Percentiles rank a stretch among this genome's conserved stretches.
Conservation (phyloP, 306 rosid species). For the Bauhinia variegata region DNA sequence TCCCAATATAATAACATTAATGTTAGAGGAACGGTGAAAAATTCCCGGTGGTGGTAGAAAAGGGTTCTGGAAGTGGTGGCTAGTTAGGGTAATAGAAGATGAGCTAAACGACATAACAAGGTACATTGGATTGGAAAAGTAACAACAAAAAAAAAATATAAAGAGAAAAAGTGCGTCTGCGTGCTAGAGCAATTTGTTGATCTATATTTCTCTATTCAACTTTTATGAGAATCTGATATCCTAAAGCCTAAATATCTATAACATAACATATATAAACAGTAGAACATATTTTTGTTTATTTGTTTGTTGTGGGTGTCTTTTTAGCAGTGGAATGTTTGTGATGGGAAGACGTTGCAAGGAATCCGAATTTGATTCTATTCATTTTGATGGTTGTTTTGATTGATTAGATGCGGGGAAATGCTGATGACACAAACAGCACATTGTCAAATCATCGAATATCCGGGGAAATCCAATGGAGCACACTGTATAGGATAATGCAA, state of each 20-base stretch:
- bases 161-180: background rate
- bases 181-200: too few relatives aligned
- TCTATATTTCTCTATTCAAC: background rate
- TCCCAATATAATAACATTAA: background rate
- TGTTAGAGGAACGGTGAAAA: constrained; percentile 10
- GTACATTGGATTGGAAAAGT: constrained; percentile 34
- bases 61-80: constrained; percentile 28
- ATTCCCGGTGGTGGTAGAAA: constrained; percentile 9
- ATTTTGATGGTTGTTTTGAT: constrained; percentile 6
- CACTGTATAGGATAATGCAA: constrained; percentile 21
- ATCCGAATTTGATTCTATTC: constrained; percentile 44
- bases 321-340: constrained; percentile 27
- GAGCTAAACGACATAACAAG: constrained; percentile 20
- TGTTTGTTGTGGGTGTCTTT: background rate
- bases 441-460: constrained; percentile 17
- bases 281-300: background rate
- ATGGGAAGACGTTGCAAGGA: constrained; percentile 28
- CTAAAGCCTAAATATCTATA: background rate
- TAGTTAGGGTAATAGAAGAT: background rate
- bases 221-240: constrained; percentile 14
- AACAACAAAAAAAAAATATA: background rate
- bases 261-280: background rate
- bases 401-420: constrained; percentile 23
- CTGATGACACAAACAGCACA: constrained; percentile 32
- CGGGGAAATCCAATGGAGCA: constrained; percentile 25